Percentiles rank a stretch among this genome's conserved stretches.
These are phyloP conservation scores for Bruguiera gymnorhiza DNA, from an alignment of 345 rosid genomes.

Conservation along the genomic window DNA sequence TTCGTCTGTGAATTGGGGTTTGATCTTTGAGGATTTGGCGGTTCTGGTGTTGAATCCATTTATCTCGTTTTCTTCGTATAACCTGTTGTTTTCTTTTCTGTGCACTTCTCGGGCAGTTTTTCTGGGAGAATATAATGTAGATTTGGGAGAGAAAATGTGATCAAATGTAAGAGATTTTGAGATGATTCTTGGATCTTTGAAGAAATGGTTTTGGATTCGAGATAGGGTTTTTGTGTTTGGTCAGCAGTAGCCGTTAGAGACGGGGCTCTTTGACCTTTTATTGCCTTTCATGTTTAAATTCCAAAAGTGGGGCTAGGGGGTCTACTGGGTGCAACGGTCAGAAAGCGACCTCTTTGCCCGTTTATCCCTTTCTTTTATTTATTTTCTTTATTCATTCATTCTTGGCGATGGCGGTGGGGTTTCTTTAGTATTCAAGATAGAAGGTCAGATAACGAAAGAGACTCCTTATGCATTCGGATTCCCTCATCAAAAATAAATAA, in stretches of 20 bases:
- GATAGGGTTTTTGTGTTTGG: background rate
- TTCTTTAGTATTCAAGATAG: no score
- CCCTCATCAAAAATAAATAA: no score
- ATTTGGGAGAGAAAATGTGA: background rate
- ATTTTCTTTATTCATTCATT: no score
- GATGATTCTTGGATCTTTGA: background rate
- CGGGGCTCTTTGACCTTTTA: background rate
- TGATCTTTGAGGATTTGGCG: conserved; percentile 40
- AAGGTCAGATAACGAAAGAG: no score
- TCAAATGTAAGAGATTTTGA: background rate
- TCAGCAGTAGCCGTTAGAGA: conserved; percentile 52
- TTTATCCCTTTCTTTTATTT: background rate
- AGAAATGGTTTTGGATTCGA: conserved; percentile 4
- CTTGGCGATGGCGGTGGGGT: no score
- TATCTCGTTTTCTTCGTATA: conserved; percentile 5
- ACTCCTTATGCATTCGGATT: no score
- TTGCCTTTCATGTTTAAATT: conserved; percentile 11
- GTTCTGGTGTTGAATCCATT: conserved; percentile 43
- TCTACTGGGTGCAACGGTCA: conserved; percentile 32
- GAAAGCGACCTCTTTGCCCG: conserved; percentile 7
- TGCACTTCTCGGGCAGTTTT: background rate
- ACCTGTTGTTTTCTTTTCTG: no score
- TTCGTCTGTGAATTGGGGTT: conserved; percentile 42
- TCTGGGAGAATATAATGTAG: background rate
- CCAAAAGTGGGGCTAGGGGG: conserved; percentile 14